Evolutionary conservation across 805 yeast genomes (phyloP).

Genomic region (Candida jianshihensis): DNA sequence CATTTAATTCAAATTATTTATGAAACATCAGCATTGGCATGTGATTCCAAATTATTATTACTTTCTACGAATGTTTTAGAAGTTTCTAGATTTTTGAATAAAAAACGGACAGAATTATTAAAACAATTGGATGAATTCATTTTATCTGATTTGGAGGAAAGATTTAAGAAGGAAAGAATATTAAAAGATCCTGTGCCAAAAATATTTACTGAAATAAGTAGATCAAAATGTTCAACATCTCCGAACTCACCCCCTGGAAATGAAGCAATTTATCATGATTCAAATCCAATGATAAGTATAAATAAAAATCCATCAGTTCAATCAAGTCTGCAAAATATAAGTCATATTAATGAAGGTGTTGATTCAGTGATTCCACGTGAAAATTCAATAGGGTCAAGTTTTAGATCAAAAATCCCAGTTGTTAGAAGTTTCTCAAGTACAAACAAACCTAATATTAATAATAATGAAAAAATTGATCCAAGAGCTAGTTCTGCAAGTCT

Average conservation of each 20-base stretch:
- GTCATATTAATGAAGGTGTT: too few relatives aligned
- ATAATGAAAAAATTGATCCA: too few relatives aligned
- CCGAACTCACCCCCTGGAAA: too few relatives aligned
- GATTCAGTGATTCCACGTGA: not conserved
- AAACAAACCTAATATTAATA: too few relatives aligned
- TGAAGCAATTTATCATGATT: too few relatives aligned
- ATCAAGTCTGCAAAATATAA: too few relatives aligned
- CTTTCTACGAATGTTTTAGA: conserved; percentile 48
- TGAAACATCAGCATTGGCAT: conserved; percentile 53
- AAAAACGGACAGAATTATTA: conserved; percentile 20
- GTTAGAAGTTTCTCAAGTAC: conserved; percentile 5
- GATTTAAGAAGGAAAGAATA: not conserved
- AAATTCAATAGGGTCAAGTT: conserved; percentile 1
- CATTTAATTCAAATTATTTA: conserved; percentile 50
- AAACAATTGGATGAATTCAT: conserved; percentile 12
- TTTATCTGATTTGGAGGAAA: conserved; percentile 1
- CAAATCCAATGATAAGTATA: too few relatives aligned
- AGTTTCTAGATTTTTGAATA: conserved; percentile 35
- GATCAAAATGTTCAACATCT: too few relatives aligned
- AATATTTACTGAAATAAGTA: too few relatives aligned
- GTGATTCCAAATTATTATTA: conserved; percentile 58
- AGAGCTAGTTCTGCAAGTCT: too few relatives aligned
- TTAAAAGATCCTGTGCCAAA: too few relatives aligned
- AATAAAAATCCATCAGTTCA: too few relatives aligned
- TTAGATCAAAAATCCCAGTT: conserved; percentile 6